Evolutionary conservation across 2,329 filamentous ascomycete genomes (phyloP).

Genomic region (Monosporascus sp.): DNA sequence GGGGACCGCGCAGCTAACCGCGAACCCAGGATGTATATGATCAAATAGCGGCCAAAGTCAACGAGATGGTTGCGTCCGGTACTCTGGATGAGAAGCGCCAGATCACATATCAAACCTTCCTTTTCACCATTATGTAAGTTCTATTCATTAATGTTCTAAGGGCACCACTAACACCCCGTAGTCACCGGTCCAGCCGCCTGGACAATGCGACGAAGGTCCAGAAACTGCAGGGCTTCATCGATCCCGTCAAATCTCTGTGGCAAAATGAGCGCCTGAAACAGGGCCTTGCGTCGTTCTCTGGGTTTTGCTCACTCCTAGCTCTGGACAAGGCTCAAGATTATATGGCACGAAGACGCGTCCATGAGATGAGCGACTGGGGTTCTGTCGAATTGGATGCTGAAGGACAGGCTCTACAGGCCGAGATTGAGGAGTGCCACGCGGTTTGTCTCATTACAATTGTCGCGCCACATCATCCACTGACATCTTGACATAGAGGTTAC

Average conservation of each 20-base stretch:
- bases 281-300: conserved; percentile 66
- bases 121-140: conserved; percentile 82
- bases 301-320: conserved; percentile 75
- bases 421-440: conserved; percentile 71
- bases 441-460: conserved; percentile 29
- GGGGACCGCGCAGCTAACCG: conserved; percentile 14
- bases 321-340: conserved; percentile 79
- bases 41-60: conserved; percentile 76
- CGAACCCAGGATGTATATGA: conserved; percentile 68
- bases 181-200: conserved; percentile 74
- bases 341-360: conserved; percentile 64
- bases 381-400: conserved; percentile 69
- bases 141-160: neutral
- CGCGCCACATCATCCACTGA: neutral
- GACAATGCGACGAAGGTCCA: conserved; percentile 65
- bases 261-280: conserved; percentile 61
- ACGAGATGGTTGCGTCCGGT: conserved; percentile 69
- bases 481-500: conserved; percentile 37
- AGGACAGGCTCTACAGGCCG: conserved; percentile 70
- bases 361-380: conserved; percentile 79
- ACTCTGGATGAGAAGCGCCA: conserved; percentile 75
- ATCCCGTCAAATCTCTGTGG: conserved; percentile 80
- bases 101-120: conserved; percentile 80
- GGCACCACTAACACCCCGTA: conserved; percentile 26
- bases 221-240: conserved; percentile 70